Base-by-base conservation (phyloP, 306 rosid genomes). In the Vigna angularis region DNA sequence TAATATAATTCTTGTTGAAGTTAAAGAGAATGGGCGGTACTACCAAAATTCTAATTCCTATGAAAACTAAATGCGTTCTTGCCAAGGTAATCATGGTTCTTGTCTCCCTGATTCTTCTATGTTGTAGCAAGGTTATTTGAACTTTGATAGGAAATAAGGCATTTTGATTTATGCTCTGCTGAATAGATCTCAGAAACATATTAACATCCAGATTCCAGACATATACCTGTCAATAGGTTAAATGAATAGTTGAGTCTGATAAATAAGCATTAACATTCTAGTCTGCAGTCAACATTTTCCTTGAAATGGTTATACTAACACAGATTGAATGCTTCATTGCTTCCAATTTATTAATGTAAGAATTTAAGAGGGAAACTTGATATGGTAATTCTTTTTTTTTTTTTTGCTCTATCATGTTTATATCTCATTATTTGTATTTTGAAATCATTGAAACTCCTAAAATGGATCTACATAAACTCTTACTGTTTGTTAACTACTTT, bases 111-210 rank as follows among this genome's bases (percentile, higher is more conserved):
- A 42, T 77, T 68, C 62, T 78, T 18, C 10, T 44, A 24, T 48
- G 36, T 50, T n/a, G 57, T 76, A 40, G 81, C 42, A 14, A 66
- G 75, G 17, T 65, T 75, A 28, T 62, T 59, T 70, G 52, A 18
- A 67, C 53, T 62, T 16, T 3, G 42, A 42, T 12, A 52, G 9
- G 38, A 53, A 77, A 38, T 16, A 26, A 24, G 66, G 40, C 73
- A 44, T 36, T 36, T 9, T 6, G 12, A 73, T 66, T 51, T 58
- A 16, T 18, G 47, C 45, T 13, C 52, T 55, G 56, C 49, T 38
- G 5, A 53, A 69, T 48, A 57, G 51, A 59, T 16, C 69, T 15
- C 15, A 59, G 51, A 26, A 49, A 34, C 58, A 56, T 72, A 36
- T 47, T 22, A 53, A 74, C n/a, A 38, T 24, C 38, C 18, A 59